Percentiles rank a stretch among this genome's conserved stretches.
phyloP scores from a whole-genome alignment of 129 eudicot species.

The Heracleum sosnowskyi region DNA sequence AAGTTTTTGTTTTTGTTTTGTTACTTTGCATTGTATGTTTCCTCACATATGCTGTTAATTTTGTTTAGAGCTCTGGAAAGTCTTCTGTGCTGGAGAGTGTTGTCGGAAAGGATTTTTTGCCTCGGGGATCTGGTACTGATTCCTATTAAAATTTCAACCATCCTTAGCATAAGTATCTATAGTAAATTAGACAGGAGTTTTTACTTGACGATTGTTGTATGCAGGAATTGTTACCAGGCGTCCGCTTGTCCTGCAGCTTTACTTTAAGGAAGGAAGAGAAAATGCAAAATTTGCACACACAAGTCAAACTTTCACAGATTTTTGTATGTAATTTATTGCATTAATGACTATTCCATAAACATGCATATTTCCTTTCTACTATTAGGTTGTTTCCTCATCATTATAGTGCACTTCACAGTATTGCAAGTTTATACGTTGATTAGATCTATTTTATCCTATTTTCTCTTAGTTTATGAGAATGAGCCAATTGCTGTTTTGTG shows the following conservation, averaged over 20 bases:
- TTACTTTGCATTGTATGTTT: neutral
- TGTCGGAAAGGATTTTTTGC: conserved; percentile 92
- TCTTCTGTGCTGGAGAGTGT: conserved; percentile 91
- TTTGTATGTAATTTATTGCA: conserved; percentile 36
- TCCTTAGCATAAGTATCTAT: neutral
- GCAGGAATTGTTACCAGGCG: conserved; percentile 94
- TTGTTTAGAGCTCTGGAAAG: conserved; percentile 80
- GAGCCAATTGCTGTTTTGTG: conserved; percentile 10
- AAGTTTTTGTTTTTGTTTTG: neutral
- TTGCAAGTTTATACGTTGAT: neutral
- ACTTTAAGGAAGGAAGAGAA: conserved; percentile 75
- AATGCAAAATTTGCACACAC: conserved; percentile 92
- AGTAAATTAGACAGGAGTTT: neutral
- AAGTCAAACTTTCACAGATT: conserved; percentile 69
- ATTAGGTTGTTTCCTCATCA: neutral
- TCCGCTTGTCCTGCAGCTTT: conserved; percentile 95
- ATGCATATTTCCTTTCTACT: neutral
- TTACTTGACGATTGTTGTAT: conserved; percentile 11
- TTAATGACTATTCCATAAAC: neutral
- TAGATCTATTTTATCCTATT: neutral
- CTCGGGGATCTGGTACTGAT: conserved; percentile 90
- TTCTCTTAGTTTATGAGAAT: neutral
- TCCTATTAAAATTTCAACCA: neutral
- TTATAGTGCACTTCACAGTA: neutral
- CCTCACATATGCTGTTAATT: conserved; percentile 2